Evolutionary conservation across 2,329 filamentous ascomycete species (phyloP), one percentile per base, ranked within the genome.

Genomic region (Penicillium sp.): DNA sequence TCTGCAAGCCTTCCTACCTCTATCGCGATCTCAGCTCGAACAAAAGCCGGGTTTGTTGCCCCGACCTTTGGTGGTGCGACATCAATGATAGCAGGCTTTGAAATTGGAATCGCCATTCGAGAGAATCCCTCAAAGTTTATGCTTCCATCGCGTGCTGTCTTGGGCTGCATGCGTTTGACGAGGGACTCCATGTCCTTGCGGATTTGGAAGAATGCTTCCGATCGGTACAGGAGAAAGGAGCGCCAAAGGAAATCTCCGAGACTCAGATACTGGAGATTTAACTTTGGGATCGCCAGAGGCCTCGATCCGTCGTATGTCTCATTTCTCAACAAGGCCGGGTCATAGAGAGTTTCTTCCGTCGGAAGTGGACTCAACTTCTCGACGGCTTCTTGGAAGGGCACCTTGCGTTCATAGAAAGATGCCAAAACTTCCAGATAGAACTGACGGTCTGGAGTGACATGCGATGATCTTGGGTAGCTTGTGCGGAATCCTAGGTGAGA

Each of bases 201-300:
- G 57, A 99, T 93, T 58, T 91, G 90, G 72, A 95, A 97, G 71
- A 97, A 97, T 0, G 93, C 85, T 73, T 99, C 94, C 56, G 88
- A 89, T 39, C 93, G 86, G 71, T 96, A 94, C 9, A 99, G 79
- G 14, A 95, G 82, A 67, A 97, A 88, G 0, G 93, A 92, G 60
- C 95, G 85, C 92, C 92, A 99, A n/a, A 99, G 77, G 66, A 99
- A 99, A 73, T 99, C 94, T 3, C 92, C 92, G 49, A 96, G 85
- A 3, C 92, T 96, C 14, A 99, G 81, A 73, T 99, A 99, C 69
- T 99, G 94, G 29, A 99, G 79, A 66, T 97, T 99, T 44, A 97
- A 77, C 72, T 99, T 99, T 3, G 94, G 94, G 42, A 99, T 85
- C 3, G 94, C 90, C 56, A 99, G 80, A 5, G 94, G 92, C 46